Base-by-base conservation (phyloP, 1,284 basidiomycete genomes). In the Coriolopsis trogii region DNA sequence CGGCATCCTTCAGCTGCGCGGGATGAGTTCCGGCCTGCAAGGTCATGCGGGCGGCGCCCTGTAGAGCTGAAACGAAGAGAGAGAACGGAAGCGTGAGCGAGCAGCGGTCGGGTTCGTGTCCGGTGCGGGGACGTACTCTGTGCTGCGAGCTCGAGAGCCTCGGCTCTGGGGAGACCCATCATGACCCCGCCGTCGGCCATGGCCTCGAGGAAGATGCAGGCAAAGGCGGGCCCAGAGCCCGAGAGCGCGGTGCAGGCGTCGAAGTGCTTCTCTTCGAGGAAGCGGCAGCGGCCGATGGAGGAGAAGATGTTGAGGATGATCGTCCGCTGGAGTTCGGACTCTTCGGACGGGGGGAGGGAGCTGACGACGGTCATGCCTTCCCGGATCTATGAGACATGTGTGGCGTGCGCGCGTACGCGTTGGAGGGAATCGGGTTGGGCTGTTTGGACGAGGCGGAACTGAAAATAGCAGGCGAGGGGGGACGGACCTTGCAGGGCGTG, bases 141-240 rank as follows among this genome's bases (percentile, higher is more conserved):
- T 42, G 96, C 89, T 39, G 97, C 96, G 46, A 99, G 74, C 68
- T 99, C 97, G 31, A 98, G 72, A 4, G 97, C 95, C 70, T 98
- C 96, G 0, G 87, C 82, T 55, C 97, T 80, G 3, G 97, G 97
- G 40, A 99, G 76, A 24, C 97, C 97, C 97, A 99, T 99, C 97
- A 99, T 99, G 37, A 99, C 97, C 26, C 94, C 97, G 28, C 97
- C 97, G 71, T 99, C 97, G 2, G 94, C 90, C 95, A 99, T 98
- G 0, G 97, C 96, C 71, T 99, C 97, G 54, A 99, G 79, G 64
- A 99, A 95, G 41, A 99, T 87, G 60, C 93, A 95, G 1, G 93
- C 94, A 70, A 99, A 99, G 0, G 97, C 97, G 26, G 97, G 97
- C 0, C 97, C 97, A 8, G 93, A 94, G 2, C 95, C 97, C 15